These are phyloP conservation scores for Podospora pseudocomata DNA, from an alignment of 495 filamentous ascomycete species.

Conservation along the genomic window DNA sequence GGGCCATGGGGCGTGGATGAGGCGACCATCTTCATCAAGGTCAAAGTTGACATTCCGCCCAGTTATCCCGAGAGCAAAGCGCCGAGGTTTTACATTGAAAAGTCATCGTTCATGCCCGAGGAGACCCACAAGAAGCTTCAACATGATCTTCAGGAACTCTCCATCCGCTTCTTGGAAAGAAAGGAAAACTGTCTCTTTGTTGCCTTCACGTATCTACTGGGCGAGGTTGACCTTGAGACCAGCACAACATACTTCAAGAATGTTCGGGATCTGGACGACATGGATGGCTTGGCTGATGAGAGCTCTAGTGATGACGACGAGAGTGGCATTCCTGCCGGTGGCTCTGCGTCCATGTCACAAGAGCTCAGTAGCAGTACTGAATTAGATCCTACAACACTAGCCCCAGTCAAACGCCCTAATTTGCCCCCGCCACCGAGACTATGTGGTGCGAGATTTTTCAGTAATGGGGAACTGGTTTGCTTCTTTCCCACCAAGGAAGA, in stretches of 20 bases:
- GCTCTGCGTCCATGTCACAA: slow-evolving; percentile 54
- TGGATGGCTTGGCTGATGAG: slow-evolving; percentile 54
- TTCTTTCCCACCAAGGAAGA: slow-evolving; percentile 84
- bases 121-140: slow-evolving; percentile 60
- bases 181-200: slow-evolving; percentile 79
- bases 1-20: slow-evolving; percentile 80
- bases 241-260: slow-evolving; percentile 68
- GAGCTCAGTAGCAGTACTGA: slow-evolving; percentile 50
- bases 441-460: slow-evolving; percentile 74
- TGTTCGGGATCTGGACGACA: slow-evolving; percentile 58
- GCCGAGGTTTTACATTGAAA: slow-evolving; percentile 69
- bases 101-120: slow-evolving; percentile 72
- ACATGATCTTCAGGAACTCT: slow-evolving; percentile 66
- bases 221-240: slow-evolving; percentile 72
- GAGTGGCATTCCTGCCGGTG: slow-evolving; percentile 51
- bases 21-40: slow-evolving; percentile 69
- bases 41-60: slow-evolving; percentile 72
- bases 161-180: slow-evolving; percentile 61
- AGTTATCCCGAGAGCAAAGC: slow-evolving; percentile 68
- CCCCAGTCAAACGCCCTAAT: slow-evolving; percentile 62
- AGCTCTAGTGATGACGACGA: slow-evolving; percentile 89
- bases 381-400: slow-evolving; percentile 47
- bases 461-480: slow-evolving; percentile 75
- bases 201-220: slow-evolving; percentile 75
- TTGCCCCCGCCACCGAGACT: slow-evolving; percentile 71